These are phyloP conservation scores for Xanthoceras sorbifolium DNA, from an alignment of 345 rosid genomes.

Conservation along the genomic window DNA sequence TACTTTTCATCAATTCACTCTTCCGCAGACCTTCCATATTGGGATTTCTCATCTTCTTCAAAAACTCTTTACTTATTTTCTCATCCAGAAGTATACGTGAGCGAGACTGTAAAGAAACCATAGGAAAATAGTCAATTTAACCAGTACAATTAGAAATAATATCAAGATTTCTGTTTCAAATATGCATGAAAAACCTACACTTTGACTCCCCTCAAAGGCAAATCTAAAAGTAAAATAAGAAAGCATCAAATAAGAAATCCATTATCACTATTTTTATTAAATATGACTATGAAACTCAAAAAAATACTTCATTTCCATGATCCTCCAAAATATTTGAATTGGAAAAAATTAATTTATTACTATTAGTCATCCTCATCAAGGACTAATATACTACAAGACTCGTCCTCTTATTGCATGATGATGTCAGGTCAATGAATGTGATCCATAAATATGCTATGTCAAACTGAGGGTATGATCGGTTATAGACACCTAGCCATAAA, in stretches of 20 bases:
- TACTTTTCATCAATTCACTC: slow-evolving; percentile 58
- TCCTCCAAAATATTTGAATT: not conserved
- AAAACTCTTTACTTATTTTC: slow-evolving; percentile 43
- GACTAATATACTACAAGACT: not conserved
- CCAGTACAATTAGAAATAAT: not conserved
- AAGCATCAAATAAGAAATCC: not conserved
- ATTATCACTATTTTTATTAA: not conserved
- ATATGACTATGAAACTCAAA: not conserved
- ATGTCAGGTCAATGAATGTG: not conserved
- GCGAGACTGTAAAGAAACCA: slow-evolving; percentile 57
- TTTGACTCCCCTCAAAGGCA: not conserved
- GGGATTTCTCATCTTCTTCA: slow-evolving; percentile 76
- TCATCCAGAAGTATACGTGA: slow-evolving; percentile 73
- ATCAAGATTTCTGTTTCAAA: slow-evolving; percentile 5
- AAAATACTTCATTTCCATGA: not conserved
- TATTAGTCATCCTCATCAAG: not conserved
- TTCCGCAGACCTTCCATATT: slow-evolving; percentile 68
- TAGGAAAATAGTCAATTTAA: slow-evolving; percentile 17
- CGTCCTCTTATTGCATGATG: not conserved
- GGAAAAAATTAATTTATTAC: not conserved
- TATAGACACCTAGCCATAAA: not conserved
- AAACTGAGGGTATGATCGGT: not conserved
- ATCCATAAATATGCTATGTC: not conserved
- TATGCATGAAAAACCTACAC: slow-evolving; percentile 1
- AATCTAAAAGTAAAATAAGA: not conserved